Conservation (phyloP, 352 stramenopile genomes). For the Elongisporangium undulatum region DNA sequence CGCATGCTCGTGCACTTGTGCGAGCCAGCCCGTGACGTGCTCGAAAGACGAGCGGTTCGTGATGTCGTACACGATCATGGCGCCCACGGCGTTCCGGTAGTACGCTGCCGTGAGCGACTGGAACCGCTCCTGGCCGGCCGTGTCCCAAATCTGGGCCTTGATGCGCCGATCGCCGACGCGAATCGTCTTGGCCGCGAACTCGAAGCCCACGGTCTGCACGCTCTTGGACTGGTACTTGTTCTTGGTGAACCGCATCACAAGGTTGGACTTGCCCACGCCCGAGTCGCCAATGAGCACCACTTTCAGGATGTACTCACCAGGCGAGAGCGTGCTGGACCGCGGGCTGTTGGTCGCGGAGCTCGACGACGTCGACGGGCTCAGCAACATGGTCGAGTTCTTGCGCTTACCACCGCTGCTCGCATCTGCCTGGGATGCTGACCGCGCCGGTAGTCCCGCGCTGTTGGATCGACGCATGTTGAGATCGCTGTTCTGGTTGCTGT, state of each 20-base stretch:
- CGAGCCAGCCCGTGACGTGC: slow-evolving; percentile 71
- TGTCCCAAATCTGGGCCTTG: slow-evolving; percentile 89
- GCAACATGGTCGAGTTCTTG: slow-evolving; percentile 15
- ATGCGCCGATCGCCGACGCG: slow-evolving; percentile 76
- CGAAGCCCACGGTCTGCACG: slow-evolving; percentile 82
- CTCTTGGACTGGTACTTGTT: slow-evolving; percentile 81
- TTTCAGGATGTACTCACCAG: slow-evolving; percentile 72
- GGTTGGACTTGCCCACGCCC: slow-evolving; percentile 84
- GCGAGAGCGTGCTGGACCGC: slow-evolving; percentile 24
- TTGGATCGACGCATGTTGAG: slow-evolving; percentile 32
- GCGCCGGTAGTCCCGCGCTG: slow-evolving; percentile 8
- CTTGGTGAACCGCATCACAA: slow-evolving; percentile 87
- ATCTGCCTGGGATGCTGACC: slow-evolving; percentile 6
- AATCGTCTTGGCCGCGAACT: slow-evolving; percentile 87
- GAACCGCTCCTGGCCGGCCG: slow-evolving; percentile 88
- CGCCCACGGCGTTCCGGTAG: slow-evolving; percentile 88
- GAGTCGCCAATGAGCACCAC: slow-evolving; percentile 88
- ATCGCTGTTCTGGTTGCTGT: slow-evolving; percentile 6
- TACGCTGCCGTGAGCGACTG: slow-evolving; percentile 91
- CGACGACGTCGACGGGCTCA: slow-evolving; percentile 20
- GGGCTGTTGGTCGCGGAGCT: slow-evolving; percentile 44
- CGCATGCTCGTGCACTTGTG: slow-evolving; percentile 76
- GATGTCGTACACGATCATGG: slow-evolving; percentile 93
- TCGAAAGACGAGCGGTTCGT: slow-evolving; percentile 85
- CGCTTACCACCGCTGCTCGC: slow-evolving; percentile 1